Conservation (phyloP, 192 early-diverging fungal species). For the Backusella parvicylindrica region DNA sequence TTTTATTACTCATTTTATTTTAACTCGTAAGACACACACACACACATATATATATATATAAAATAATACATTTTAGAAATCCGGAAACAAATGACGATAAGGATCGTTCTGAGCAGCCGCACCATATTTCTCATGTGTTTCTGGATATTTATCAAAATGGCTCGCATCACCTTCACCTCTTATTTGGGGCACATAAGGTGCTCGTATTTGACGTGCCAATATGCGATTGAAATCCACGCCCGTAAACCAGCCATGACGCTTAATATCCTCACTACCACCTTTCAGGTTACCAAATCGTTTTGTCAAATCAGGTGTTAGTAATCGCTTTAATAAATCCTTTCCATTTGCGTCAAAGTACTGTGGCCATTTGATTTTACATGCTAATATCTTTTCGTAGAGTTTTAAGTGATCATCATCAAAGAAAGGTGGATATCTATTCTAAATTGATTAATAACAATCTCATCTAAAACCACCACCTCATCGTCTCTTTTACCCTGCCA, state of each 20-base stretch:
- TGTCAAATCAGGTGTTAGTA: slow-evolving; percentile 76
- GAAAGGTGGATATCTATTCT: slow-evolving; percentile 75
- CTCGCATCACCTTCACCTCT: slow-evolving; percentile 50
- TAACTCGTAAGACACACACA: too few relatives aligned
- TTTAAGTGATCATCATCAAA: slow-evolving; percentile 87
- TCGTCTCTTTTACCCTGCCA: slow-evolving; percentile 42
- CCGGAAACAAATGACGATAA: slow-evolving; percentile 61
- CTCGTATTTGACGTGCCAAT: slow-evolving; percentile 62
- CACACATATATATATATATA: background rate
- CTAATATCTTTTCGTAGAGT: slow-evolving; percentile 87
- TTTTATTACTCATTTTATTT: background rate
- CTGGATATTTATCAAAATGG: slow-evolving; percentile 32
- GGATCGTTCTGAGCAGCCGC: slow-evolving; percentile 55
- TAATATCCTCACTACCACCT: slow-evolving; percentile 75
- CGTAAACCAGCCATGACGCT: slow-evolving; percentile 77
- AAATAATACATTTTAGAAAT: slow-evolving; percentile 33
- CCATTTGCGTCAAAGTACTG: slow-evolving; percentile 66
- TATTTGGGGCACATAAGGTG: slow-evolving; percentile 70
- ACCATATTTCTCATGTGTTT: slow-evolving; percentile 49
- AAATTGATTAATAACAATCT: too few relatives aligned
- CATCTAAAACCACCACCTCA: too few relatives aligned
- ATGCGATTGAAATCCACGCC: slow-evolving; percentile 64
- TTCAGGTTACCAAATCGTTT: slow-evolving; percentile 84
- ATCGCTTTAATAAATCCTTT: slow-evolving; percentile 66
- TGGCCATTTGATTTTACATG: slow-evolving; percentile 71